Evolutionary conservation across 2,329 filamentous ascomycete species (phyloP).

Genomic region (Claviceps africana): DNA sequence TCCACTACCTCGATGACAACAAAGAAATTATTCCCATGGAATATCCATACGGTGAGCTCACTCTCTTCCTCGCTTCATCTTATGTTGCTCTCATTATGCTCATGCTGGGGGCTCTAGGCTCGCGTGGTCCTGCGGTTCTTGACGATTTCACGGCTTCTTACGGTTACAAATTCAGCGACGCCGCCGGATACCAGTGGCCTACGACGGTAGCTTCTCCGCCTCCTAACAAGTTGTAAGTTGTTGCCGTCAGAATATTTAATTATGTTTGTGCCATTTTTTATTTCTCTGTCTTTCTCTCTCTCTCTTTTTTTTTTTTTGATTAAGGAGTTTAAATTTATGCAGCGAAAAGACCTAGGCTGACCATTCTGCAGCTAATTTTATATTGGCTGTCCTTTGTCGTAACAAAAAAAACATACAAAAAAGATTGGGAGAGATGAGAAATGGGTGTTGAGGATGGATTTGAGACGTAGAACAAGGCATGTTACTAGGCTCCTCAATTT

Average conservation of each 20-base stretch:
- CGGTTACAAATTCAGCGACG: slow-evolving; percentile 97
- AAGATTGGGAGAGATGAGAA: neutral
- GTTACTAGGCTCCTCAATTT: neutral
- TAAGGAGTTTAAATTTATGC: neutral
- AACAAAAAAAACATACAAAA: neutral
- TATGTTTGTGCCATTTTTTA: slow-evolving; percentile 6
- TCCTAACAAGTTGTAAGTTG: slow-evolving; percentile 65
- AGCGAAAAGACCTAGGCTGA: neutral
- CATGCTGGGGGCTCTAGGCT: slow-evolving; percentile 47
- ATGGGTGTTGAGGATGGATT: neutral
- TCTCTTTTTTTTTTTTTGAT: too few relatives aligned
- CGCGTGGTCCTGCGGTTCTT: slow-evolving; percentile 85
- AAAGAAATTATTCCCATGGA: slow-evolving; percentile 99
- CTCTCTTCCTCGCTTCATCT: neutral
- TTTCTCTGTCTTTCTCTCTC: too few relatives aligned
- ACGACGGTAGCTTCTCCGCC: slow-evolving; percentile 50
- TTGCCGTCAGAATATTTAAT: slow-evolving; percentile 3
- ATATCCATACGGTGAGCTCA: slow-evolving; percentile 82
- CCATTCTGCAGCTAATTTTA: neutral
- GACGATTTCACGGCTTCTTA: slow-evolving; percentile 98
- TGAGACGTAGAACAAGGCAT: neutral
- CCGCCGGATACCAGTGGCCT: slow-evolving; percentile 90
- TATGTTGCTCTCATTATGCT: neutral
- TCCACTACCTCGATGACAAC: slow-evolving; percentile 98
- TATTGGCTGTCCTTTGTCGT: neutral